Percentiles rank a stretch among this genome's conserved stretches.
These are phyloP conservation scores for Daldinia vernicosa DNA, from an alignment of 495 filamentous ascomycete genomes.

Conservation along the genomic window DNA sequence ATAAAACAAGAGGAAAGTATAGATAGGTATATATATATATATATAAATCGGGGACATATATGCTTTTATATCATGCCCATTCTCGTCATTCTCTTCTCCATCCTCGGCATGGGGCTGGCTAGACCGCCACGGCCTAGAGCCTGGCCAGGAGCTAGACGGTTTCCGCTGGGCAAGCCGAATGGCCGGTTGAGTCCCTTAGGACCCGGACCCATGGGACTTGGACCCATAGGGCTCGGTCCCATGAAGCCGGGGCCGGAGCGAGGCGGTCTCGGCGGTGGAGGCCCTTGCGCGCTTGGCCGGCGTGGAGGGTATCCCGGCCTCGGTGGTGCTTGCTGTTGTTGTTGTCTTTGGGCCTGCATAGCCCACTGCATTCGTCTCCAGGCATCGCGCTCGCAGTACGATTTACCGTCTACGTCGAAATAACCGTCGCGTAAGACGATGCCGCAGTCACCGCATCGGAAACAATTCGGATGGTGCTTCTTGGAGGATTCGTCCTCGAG, in stretches of 20 bases:
- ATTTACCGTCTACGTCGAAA: constrained; percentile 60
- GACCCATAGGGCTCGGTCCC: constrained; percentile 14
- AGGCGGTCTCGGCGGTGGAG: constrained; percentile 46
- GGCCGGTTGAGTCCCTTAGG: constrained; percentile 38
- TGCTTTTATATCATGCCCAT: constrained; percentile 80
- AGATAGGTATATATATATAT: neutral
- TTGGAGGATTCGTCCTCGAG: constrained; percentile 80
- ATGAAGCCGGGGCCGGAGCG: constrained; percentile 44
- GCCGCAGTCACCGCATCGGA: constrained; percentile 77
- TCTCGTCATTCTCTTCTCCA: constrained; percentile 82
- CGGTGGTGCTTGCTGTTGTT: constrained; percentile 41
- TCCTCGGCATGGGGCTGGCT: constrained; percentile 47
- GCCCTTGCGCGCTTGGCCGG: constrained; percentile 46
- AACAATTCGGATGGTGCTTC: constrained; percentile 89
- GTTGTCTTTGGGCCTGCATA: constrained; percentile 45
- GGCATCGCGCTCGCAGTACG: constrained; percentile 89
- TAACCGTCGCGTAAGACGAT: constrained; percentile 70
- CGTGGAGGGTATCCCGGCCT: constrained; percentile 48
- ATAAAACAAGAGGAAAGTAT: constrained; percentile 7
- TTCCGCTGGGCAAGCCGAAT: constrained; percentile 44
- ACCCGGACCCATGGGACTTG: constrained; percentile 13
- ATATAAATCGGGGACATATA: neutral
- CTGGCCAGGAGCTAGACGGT: constrained; percentile 47
- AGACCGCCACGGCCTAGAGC: constrained; percentile 43
- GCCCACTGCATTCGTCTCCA: constrained; percentile 64